These are phyloP conservation scores for Lyophyllum atratum DNA, from an alignment of 768 basidiomycete genomes.

Conservation along the genomic window DNA sequence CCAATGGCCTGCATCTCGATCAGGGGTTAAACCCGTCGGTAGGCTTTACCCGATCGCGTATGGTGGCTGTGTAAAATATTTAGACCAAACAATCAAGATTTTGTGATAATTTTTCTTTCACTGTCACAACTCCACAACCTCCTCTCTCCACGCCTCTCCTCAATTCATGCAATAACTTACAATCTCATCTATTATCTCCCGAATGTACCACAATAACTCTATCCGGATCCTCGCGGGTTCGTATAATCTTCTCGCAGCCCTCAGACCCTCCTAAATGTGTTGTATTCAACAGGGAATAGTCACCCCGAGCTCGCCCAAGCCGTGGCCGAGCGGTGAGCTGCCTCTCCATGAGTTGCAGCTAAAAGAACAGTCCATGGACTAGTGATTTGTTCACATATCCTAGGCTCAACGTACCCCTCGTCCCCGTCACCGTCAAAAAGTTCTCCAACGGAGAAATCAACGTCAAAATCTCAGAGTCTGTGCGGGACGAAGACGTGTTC, in stretches of 20 bases:
- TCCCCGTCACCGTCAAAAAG: conserved; percentile 82
- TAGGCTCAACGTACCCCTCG: conserved; percentile 89
- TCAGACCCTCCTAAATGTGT: conserved; percentile 14
- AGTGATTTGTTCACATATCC: conserved; percentile 46
- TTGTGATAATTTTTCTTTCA: conserved; percentile 33
- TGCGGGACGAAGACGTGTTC: conserved; percentile 98
- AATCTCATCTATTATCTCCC: conserved; percentile 20
- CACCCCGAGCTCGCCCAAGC: conserved; percentile 96
- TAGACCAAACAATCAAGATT: conserved; percentile 36
- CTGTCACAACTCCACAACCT: conserved; percentile 6
- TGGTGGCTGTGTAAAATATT: conserved; percentile 51
- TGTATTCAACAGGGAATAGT: conserved; percentile 76
- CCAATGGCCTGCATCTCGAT: conserved; percentile 19
- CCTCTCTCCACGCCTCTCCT: conserved; percentile 34
- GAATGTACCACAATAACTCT: conserved; percentile 82
- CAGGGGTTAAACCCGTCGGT: conserved; percentile 4
- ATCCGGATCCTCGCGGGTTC: conserved; percentile 74
- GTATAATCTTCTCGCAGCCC: conserved; percentile 22
- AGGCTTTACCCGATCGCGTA: not conserved
- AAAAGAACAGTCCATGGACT: conserved; percentile 46
- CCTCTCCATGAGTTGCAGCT: conserved; percentile 44
- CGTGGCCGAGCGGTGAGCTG: conserved; percentile 95
- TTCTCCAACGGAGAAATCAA: conserved; percentile 96
- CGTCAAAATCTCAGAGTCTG: conserved; percentile 92
- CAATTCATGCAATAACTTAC: conserved; percentile 41